phyloP scores from a whole-genome alignment of 306 rosid species.

The Cucurbita pepo region DNA sequence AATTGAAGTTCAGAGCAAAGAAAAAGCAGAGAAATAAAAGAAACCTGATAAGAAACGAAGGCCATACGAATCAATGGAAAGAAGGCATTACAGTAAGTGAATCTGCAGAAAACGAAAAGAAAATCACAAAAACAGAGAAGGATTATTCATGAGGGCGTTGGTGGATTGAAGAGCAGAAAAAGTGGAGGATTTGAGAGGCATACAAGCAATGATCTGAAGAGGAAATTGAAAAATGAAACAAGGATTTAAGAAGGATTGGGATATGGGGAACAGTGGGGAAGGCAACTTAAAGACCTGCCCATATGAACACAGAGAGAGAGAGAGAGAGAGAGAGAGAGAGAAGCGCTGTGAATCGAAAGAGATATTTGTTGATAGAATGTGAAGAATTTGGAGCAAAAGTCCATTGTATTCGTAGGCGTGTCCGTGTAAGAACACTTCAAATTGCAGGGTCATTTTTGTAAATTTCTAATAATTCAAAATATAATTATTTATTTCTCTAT shows the following conservation, averaged over 20 bases:
- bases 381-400: neutral
- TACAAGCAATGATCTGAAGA: slow-evolving; percentile 1
- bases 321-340: neutral
- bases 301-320: neutral
- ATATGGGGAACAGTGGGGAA: slow-evolving; percentile 4
- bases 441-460: neutral
- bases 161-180: neutral
- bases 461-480: neutral
- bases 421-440: neutral
- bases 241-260: slow-evolving; percentile 4
- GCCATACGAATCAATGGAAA: neutral
- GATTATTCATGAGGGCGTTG: neutral
- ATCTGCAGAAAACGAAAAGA: neutral
- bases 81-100: neutral
- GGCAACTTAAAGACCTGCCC: neutral
- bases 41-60: slow-evolving; percentile 6
- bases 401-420: neutral
- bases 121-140: neutral
- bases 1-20: neutral
- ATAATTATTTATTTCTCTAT: no score
- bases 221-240: neutral
- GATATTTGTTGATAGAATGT: slow-evolving; percentile 5
- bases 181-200: neutral
- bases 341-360: neutral
- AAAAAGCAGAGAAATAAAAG: neutral